Conservation (phyloP, 1,139 yeast species). For the Suhomyces ambrosiae region DNA sequence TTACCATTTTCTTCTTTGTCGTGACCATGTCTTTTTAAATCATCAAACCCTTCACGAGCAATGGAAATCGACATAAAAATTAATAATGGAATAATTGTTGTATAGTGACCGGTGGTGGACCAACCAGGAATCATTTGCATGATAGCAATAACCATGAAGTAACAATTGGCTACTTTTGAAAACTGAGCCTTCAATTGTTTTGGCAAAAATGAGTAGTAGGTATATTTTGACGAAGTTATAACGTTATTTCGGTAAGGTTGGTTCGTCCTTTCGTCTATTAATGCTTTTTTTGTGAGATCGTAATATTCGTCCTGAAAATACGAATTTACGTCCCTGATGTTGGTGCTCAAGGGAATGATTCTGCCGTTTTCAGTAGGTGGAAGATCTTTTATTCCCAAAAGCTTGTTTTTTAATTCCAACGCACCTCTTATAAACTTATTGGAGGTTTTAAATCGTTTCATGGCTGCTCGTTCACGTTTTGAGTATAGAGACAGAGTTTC, state of each 20-base stretch:
- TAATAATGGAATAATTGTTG: constrained; percentile 86
- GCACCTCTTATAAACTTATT: constrained; percentile 21
- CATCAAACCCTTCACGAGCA: constrained; percentile 92
- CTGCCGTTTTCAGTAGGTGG: constrained; percentile 72
- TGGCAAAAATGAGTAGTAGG: constrained; percentile 79
- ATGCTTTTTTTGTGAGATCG: constrained; percentile 25
- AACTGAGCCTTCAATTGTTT: constrained; percentile 88
- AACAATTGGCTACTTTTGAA: constrained; percentile 85
- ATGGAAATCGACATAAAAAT: constrained; percentile 90
- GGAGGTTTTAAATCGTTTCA: constrained; percentile 20
- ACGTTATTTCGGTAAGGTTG: constrained; percentile 65
- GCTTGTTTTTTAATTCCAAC: constrained; percentile 27
- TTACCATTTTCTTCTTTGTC: constrained; percentile 85
- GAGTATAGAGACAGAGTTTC: constrained; percentile 26
- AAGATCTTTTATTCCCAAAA: constrained; percentile 46
- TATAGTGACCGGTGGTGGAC: constrained; percentile 97
- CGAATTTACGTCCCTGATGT: constrained; percentile 31
- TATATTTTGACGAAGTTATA: constrained; percentile 87
- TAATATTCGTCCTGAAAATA: constrained; percentile 34
- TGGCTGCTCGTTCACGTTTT: constrained; percentile 22
- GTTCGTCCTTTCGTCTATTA: constrained; percentile 70
- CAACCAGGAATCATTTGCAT: constrained; percentile 95
- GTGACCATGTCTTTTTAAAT: constrained; percentile 80
- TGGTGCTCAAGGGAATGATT: constrained; percentile 63
- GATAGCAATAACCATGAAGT: constrained; percentile 84